phyloP scores from a whole-genome alignment of 1,284 basidiomycete genomes.

The Cutaneotrichosporon sp. region DNA sequence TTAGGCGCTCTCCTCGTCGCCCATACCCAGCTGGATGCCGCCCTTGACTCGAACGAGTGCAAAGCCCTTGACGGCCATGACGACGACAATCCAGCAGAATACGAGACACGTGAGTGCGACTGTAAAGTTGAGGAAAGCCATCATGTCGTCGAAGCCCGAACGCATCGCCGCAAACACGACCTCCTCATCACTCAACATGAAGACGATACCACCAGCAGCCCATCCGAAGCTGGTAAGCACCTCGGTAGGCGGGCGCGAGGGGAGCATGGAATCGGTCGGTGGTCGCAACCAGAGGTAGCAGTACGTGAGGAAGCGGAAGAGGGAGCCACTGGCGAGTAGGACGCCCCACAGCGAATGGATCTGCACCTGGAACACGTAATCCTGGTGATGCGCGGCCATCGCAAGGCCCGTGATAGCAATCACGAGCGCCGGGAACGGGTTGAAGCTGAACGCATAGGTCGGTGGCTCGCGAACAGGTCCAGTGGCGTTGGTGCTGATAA shows the following conservation, averaged over 20 bases:
- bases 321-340: conserved; percentile 72
- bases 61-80: conserved; percentile 78
- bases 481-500: conserved; percentile 22
- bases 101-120: conserved; percentile 78
- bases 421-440: conserved; percentile 89
- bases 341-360: conserved; percentile 91
- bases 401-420: conserved; percentile 91
- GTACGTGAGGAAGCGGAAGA: conserved; percentile 67
- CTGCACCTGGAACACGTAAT: conserved; percentile 70
- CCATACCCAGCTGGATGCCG: conserved; percentile 18
- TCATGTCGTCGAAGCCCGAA: conserved; percentile 75
- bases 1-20: conserved; percentile 12
- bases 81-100: conserved; percentile 71
- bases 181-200: conserved; percentile 90
- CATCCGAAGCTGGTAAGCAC: conserved; percentile 83
- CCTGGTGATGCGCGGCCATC: conserved; percentile 93
- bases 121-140: conserved; percentile 47
- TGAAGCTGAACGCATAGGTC: conserved; percentile 78
- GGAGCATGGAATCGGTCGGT: conserved; percentile 64
- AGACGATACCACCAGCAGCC: conserved; percentile 78
- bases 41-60: conserved; percentile 35
- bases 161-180: conserved; percentile 89
- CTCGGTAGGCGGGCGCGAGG: conserved; percentile 92
- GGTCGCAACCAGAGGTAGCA: conserved; percentile 85
- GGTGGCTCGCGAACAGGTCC: conserved; percentile 60